phyloP scores from a whole-genome alignment of 225 moss, liverwort and hornwort genomes.

The Climacium dendroides region DNA sequence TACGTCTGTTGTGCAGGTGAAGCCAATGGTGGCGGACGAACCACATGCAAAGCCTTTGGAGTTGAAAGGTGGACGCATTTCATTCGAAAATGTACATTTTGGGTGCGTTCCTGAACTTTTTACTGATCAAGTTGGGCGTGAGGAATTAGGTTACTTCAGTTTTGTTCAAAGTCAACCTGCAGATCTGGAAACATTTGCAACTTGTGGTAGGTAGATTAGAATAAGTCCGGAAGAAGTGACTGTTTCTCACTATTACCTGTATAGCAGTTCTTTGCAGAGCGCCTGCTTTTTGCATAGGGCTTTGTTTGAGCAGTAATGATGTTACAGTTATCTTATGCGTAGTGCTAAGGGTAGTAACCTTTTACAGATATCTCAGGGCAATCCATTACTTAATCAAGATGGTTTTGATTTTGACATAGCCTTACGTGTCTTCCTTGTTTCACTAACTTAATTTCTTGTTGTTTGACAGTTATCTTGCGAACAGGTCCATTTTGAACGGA shows the following conservation, averaged over 20 bases:
- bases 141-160: neutral
- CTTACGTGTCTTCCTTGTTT: neutral
- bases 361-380: neutral
- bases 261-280: neutral
- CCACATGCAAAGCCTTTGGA: constrained; percentile 69
- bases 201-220: neutral
- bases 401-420: neutral
- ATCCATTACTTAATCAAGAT: neutral
- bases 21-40: constrained; percentile 56
- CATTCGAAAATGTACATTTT: constrained; percentile 85
- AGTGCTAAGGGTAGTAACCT: neutral
- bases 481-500: constrained; percentile 74
- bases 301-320: neutral
- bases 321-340: neutral
- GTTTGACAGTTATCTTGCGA: constrained; percentile 48
- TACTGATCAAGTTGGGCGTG: neutral
- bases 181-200: neutral
- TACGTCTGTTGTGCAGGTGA: constrained; percentile 42
- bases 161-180: neutral
- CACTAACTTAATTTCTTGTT: neutral
- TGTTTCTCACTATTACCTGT: neutral
- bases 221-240: neutral
- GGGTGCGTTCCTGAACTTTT: constrained; percentile 40
- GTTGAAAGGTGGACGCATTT: constrained; percentile 71
- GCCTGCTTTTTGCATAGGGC: neutral